Base-by-base conservation (phyloP, 83 land plant genomes). In the Isoetes engelmannii region DNA sequence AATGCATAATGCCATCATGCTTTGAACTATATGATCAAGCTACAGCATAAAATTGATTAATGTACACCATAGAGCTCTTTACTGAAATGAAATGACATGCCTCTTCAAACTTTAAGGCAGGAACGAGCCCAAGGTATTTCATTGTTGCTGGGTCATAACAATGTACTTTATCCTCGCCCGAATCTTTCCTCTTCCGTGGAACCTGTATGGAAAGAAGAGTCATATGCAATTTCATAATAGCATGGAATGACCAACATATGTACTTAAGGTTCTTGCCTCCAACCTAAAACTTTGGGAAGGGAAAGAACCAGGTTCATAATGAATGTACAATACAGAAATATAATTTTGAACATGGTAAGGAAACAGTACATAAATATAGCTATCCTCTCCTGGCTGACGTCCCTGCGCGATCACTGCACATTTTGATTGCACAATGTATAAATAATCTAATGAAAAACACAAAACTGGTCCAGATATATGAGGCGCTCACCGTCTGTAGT, bases 121-220 rank as follows among this genome's bases (percentile, higher is more conserved):
- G 93, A 56, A 79, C 75, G 56, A 17, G 85, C n/a, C 93, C 93
- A 67, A 91, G 73, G 71, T 88, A 91, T 70, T 88, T 91, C 97
- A 91, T 91, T 5, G 93, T 91, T n/a, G 97, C 93, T 19, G 97
- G 97, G 57, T 91, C 97, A 72, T 88, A 91, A 68, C 97, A 91
- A 53, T 86, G 85, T 7, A 91, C 97, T 71, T 74, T 91, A 53
- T 91, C 97, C 20, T 69, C 69, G 47, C 73, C 73, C 44, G 56
- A 74, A 67, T 70, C 80, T 57, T 74, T 84, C 44, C 86, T 77
- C 69, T 72, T 82, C 21, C 80, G 72, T 53, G 93, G 90, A 50
- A 89, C 82, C 90, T 86, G 57, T 18, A n/a, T 60, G 63, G 12
- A 60, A 19, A 10, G 66, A 70, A 20, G 8, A 57, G n/a, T 47